Evolutionary conservation across 2,329 filamentous ascomycete species (phyloP), one percentile per base, ranked within the genome.

Genomic region (Paecilomyces fulvus): DNA sequence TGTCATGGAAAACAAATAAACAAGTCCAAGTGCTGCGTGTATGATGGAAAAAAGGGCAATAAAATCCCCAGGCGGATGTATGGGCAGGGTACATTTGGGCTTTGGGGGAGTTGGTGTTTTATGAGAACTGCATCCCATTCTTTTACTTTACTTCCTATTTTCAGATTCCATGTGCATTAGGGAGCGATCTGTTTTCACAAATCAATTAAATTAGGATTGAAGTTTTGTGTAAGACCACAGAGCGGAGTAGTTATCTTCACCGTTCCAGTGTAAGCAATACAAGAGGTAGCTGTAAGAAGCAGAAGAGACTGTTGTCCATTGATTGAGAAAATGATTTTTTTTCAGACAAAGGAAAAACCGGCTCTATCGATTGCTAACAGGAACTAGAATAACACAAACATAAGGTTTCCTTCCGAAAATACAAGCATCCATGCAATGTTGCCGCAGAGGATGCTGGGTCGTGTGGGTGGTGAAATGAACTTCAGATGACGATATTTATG

Each of bases 331-430:
- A 17, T 43, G 14, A 43, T 17, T 31, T 31, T 43, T 43, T 37
- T 43, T 43, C 37, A 43, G 37, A 43, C 37, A 43, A 43, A 43
- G 37, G 37, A 17, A 43, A 43, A 43, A 43, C 14, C 37, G 37
- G 37, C n/a, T 43, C 37, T 43, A 43, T 43, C 37, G n/a, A 43
- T 43, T 43, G 37, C 37, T 43, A 17, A 43, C 37, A 20, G n/a
- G 37, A n/a, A 43, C 37, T 43, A 43, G 17, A 43, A 17, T 43
- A 43, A 43, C 37, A 43, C 37, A 43, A 43, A 43, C 37, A n/a
- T 43, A 43, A 43, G 14, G 17, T 58, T 63, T 62, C 56, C 46
- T 60, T 63, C 56, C 65, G 64, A 65, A 61, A 65, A 65, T 65
- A 65, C 54, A 63, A 53, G 56, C 59, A 61, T 60, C 56, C 61